phyloP scores from a whole-genome alignment of 495 filamentous ascomycete genomes.

The Penicillium manginii region DNA sequence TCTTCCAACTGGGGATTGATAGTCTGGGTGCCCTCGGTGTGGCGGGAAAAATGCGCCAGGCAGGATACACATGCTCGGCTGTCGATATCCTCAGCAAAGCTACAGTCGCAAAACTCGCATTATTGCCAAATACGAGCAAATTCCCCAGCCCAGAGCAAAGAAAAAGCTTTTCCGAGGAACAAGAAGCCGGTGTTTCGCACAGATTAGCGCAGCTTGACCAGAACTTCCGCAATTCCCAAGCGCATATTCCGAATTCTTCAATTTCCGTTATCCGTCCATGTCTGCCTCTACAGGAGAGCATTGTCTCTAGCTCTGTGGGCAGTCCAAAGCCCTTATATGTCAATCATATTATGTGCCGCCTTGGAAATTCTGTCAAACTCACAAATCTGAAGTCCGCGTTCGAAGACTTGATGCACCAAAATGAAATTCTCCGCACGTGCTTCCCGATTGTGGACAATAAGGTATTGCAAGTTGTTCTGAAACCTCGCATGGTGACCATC shows the following conservation, averaged over 20 bases:
- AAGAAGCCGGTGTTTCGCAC: conserved; percentile 44
- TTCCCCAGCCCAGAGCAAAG: neutral
- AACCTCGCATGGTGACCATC: conserved; percentile 13
- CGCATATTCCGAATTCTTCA: neutral
- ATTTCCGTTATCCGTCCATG: neutral
- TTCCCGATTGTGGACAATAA: conserved; percentile 56
- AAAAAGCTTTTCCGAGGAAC: neutral
- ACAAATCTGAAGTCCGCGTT: conserved; percentile 46
- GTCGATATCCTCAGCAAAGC: conserved; percentile 65
- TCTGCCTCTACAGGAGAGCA: conserved; percentile 66
- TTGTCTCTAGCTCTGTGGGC: conserved; percentile 70
- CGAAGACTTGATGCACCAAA: conserved; percentile 49
- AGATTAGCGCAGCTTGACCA: neutral
- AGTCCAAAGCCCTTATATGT: conserved; percentile 71
- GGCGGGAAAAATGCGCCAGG: conserved; percentile 60
- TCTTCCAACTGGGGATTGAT: conserved; percentile 32
- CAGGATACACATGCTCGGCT: conserved; percentile 58
- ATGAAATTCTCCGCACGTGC: conserved; percentile 67
- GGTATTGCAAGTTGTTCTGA: conserved; percentile 65
- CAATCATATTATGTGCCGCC: conserved; percentile 68
- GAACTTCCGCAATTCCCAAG: neutral
- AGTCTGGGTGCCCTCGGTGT: conserved; percentile 49
- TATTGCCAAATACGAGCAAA: neutral
- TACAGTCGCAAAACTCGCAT: conserved; percentile 56
- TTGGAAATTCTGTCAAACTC: conserved; percentile 50